Evolutionary conservation across 2,329 filamentous ascomycete genomes (phyloP).

Genomic region (Botrytis elliptica): DNA sequence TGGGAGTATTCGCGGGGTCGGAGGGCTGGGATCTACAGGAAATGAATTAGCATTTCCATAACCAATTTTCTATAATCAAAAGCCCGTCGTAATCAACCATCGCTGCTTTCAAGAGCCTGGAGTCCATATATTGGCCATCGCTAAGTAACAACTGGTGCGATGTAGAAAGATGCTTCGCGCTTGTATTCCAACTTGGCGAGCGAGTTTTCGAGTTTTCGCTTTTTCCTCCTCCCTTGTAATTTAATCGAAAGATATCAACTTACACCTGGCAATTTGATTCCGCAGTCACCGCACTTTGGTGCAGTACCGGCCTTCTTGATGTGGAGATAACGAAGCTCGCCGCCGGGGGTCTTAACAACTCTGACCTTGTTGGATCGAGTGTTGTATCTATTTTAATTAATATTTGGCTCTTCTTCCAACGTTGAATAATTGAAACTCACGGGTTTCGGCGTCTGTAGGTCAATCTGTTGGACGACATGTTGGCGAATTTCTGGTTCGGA

Average conservation of each 20-base stretch:
- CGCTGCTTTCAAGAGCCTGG: neutral
- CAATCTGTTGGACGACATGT: constrained; percentile 53
- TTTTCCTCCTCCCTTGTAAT: constrained; percentile 2
- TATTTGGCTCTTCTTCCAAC: constrained; percentile 22
- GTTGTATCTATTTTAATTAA: constrained; percentile 72
- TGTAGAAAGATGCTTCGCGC: neutral
- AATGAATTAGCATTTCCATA: constrained; percentile 33
- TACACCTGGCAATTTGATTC: constrained; percentile 96
- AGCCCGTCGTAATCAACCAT: neutral
- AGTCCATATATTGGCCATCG: neutral
- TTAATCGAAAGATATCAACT: constrained; percentile 49
- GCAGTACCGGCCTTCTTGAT: constrained; percentile 99
- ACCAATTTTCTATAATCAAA: neutral
- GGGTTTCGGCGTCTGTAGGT: constrained; percentile 66
- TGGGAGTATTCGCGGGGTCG: constrained; percentile 96
- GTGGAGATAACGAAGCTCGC: constrained; percentile 93
- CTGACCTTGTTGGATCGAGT: constrained; percentile 96
- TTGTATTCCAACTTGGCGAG: neutral
- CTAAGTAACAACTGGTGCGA: neutral
- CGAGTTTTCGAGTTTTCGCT: neutral
- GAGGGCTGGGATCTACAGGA: constrained; percentile 80
- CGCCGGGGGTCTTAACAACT: constrained; percentile 93
- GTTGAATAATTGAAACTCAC: constrained; percentile 50
- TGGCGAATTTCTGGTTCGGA: constrained; percentile 41
- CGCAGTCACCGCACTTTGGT: constrained; percentile 99